phyloP scores from a whole-genome alignment of 1,139 yeast species.

The Kodamaea ohmeri region DNA sequence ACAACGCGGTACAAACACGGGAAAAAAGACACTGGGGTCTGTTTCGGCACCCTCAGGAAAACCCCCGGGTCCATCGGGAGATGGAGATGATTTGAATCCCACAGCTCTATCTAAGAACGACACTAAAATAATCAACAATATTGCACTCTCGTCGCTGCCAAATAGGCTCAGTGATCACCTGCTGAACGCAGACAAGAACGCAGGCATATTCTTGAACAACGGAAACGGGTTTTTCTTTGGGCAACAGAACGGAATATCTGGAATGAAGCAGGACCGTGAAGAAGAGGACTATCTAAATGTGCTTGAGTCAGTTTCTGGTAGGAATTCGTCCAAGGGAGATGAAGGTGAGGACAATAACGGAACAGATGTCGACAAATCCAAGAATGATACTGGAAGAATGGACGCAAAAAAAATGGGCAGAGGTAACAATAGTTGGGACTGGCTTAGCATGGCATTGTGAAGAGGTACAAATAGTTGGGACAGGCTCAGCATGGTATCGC shows the following conservation, averaged over 20 bases:
- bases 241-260: slow-evolving; percentile 4
- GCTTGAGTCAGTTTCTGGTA: slow-evolving; percentile 10
- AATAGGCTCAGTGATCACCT: background rate
- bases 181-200: slow-evolving; percentile 1
- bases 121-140: slow-evolving; percentile 13
- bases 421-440: slow-evolving; percentile 23
- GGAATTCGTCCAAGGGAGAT: slow-evolving; percentile 7
- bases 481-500: too few relatives aligned
- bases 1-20: slow-evolving; percentile 22
- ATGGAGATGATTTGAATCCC: slow-evolving; percentile 27
- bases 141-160: slow-evolving; percentile 10
- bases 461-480: too few relatives aligned
- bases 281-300: slow-evolving; percentile 17
- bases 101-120: slow-evolving; percentile 19
- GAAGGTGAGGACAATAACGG: slow-evolving; percentile 7
- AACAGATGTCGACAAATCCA: background rate
- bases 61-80: slow-evolving; percentile 3
- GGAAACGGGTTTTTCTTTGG: slow-evolving; percentile 12
- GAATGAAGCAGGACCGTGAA: slow-evolving; percentile 6
- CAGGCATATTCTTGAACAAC: slow-evolving; percentile 10
- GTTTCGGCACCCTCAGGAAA: slow-evolving; percentile 4
- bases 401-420: slow-evolving; percentile 10
- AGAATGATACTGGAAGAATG: slow-evolving; percentile 1
- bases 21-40: slow-evolving; percentile 12
- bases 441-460: slow-evolving; percentile 25